Base-by-base conservation (phyloP, 2,329 filamentous ascomycete species). In the Cladophialophora yegresii region DNA sequence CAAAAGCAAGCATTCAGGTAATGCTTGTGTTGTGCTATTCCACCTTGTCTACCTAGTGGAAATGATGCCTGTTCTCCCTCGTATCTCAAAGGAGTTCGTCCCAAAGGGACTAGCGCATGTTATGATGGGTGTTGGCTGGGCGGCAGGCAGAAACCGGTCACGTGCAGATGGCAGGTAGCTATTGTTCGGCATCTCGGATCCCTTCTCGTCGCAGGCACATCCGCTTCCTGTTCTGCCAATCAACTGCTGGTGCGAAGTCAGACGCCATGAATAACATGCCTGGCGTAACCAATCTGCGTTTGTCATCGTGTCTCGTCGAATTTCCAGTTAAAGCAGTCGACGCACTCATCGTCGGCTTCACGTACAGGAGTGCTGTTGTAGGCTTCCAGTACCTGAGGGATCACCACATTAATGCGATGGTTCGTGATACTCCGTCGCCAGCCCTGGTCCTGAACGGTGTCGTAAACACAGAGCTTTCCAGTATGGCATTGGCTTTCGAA, bases 311-410 rank as follows among this genome's bases (percentile, higher is more conserved):
- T 54, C 23, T 13, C 28, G n/a, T 22, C 10, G 51, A 54, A 32
- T 30, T 69, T 64, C 68, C 68, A 71, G 51, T 66, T 66, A 45
- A 54, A 69, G 49, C 66, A 69, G 30, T 71, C 69, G 23, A 66
- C 64, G 59, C 68, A 70, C 30, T 70, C 69, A 22, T 62, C 30
- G 13, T 71, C 69, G 12, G 47, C 10, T 54, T 64, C 59, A 56
- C 69, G 70, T 2, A 26, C 54, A 23, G 68, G 68, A n/a, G 67
- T 65, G 20, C 10, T 62, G 40, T 69, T 64, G 53, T 71, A 70
- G 8, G 36, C 63, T 49, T 70, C 63, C 32, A 71, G 56, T 16
- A 71, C 68, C 33, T 70, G 54, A 22, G 63, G 57, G 23, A 71
- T 71, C 13, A 71, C 66, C 40, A 63, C 54, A 32, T 70, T 67